These are phyloP conservation scores for Tulasnella sp. DNA, from an alignment of 768 basidiomycete genomes.

Conservation along the genomic window DNA sequence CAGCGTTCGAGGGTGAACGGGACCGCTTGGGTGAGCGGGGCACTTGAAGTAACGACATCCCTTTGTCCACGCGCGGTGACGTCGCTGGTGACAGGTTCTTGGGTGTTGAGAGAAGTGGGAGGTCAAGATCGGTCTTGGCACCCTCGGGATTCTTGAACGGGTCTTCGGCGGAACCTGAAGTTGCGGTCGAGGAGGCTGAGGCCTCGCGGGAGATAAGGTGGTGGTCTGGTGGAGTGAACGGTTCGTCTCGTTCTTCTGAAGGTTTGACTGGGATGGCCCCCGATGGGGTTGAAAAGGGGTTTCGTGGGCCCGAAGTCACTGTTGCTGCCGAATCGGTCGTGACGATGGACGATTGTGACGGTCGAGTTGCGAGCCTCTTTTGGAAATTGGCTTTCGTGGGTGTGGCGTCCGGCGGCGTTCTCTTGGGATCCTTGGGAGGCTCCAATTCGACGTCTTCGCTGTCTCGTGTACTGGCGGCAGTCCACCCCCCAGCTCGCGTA, in stretches of 20 bases:
- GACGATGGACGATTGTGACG: conserved; percentile 5
- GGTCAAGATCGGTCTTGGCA: background rate
- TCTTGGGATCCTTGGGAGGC: background rate
- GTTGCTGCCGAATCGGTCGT: conserved; percentile 7
- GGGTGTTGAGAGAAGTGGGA: conserved; percentile 3
- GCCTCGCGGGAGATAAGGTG: background rate
- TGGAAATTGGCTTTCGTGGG: conserved; percentile 7
- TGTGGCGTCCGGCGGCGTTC: conserved; percentile 12
- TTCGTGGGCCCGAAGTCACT: background rate
- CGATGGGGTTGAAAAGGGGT: conserved; percentile 11
- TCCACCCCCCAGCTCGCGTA: conserved; percentile 16
- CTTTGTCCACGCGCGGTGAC: background rate
- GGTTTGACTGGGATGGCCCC: background rate
- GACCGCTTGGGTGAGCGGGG: background rate
- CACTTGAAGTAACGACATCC: background rate
- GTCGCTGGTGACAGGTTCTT: conserved; percentile 10
- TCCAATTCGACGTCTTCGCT: conserved; percentile 20
- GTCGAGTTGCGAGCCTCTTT: background rate
- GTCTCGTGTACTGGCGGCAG: conserved; percentile 9
- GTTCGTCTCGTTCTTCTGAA: background rate
- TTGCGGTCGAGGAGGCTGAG: background rate
- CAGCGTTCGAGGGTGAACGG: background rate
- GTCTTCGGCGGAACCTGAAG: background rate
- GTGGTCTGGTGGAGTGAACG: background rate
- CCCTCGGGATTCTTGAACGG: conserved; percentile 17